A percentile compares a stretch with the other conserved stretches of the same genome.
Conservation (phyloP, 345 rosid species). For the Adansonia digitata region DNA sequence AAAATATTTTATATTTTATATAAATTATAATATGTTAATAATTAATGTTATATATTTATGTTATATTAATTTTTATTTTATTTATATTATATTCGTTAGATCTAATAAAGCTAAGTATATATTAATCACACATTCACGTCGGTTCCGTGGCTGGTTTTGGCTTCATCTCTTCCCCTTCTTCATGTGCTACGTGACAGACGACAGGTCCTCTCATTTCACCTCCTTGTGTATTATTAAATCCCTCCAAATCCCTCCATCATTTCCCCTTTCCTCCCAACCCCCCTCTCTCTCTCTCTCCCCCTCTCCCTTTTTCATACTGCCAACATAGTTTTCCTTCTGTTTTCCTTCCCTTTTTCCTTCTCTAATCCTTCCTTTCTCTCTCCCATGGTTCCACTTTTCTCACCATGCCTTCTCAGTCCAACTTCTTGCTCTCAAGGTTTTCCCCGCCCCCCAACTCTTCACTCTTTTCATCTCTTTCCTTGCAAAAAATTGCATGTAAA, state of each 20-base stretch:
- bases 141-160: background rate
- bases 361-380: background rate
- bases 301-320: background rate
- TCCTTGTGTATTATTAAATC: constrained; percentile 15
- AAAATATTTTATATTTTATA: too few species aligned
- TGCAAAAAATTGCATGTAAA: too few species aligned
- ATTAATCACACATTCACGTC: too few species aligned
- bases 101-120: too few species aligned
- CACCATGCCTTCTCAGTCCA: constrained; percentile 36
- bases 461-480: background rate
- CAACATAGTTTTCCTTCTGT: background rate
- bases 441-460: too few species aligned
- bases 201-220: background rate
- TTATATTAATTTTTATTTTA: too few species aligned
- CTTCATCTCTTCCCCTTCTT: constrained; percentile 12
- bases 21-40: too few species aligned
- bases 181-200: background rate
- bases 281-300: background rate
- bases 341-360: background rate
- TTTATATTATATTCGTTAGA: too few species aligned
- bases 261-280: background rate
- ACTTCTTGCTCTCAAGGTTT: constrained; percentile 34
- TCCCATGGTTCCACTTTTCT: constrained; percentile 43
- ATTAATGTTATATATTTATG: too few species aligned
- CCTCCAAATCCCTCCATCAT: constrained; percentile 15